A percentile compares a stretch with the other conserved stretches of the same genome.
Conservation (phyloP, 2,329 filamentous ascomycete genomes). For the Parascedosporium putredinis region DNA sequence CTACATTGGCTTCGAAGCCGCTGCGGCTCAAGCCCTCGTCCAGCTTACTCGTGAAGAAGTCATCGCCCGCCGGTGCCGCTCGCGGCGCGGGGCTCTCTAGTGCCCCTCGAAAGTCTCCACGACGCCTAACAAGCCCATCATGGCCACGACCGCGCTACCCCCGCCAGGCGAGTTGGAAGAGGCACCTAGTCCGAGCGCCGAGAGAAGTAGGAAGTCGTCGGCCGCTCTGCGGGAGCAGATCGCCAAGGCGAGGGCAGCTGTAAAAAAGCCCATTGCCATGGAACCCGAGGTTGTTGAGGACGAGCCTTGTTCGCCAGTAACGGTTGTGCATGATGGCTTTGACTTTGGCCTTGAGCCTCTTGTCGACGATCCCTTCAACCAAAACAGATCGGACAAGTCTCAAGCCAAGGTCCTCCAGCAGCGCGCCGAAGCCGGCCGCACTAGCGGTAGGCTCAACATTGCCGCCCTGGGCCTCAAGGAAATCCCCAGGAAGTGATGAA, state of each 20-base stretch:
- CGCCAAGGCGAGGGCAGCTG: slow-evolving; percentile 80
- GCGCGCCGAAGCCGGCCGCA: slow-evolving; percentile 61
- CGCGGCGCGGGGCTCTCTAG: slow-evolving; percentile 11
- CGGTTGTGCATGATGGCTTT: slow-evolving; percentile 20
- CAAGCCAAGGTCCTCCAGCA: slow-evolving; percentile 60
- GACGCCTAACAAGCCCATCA: slow-evolving; percentile 9
- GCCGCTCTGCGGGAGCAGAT: slow-evolving; percentile 79
- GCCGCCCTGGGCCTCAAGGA: slow-evolving; percentile 69
- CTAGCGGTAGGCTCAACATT: slow-evolving; percentile 77
- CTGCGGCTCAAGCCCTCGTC: slow-evolving; percentile 4
- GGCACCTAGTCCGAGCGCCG: slow-evolving; percentile 3
- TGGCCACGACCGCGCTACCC: slow-evolving; percentile 2
- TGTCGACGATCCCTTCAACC: slow-evolving; percentile 57
- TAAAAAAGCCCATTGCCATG: slow-evolving; percentile 35
- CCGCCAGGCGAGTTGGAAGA: slow-evolving; percentile 5
- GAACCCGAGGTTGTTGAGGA: slow-evolving; percentile 1
- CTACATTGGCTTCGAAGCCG: neutral
- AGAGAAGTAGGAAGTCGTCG: slow-evolving; percentile 54
- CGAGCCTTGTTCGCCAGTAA: neutral
- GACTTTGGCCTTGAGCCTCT: slow-evolving; percentile 24
- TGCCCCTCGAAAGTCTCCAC: slow-evolving; percentile 12
- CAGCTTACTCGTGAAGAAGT: slow-evolving; percentile 5
- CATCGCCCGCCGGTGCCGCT: neutral
- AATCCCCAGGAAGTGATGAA: slow-evolving; percentile 75
- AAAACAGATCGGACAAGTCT: slow-evolving; percentile 44